Evolutionary conservation across 208 protist genomes (phyloP), one percentile per base, ranked within the genome.

Genomic region (Leishmania lainsoni): DNA sequence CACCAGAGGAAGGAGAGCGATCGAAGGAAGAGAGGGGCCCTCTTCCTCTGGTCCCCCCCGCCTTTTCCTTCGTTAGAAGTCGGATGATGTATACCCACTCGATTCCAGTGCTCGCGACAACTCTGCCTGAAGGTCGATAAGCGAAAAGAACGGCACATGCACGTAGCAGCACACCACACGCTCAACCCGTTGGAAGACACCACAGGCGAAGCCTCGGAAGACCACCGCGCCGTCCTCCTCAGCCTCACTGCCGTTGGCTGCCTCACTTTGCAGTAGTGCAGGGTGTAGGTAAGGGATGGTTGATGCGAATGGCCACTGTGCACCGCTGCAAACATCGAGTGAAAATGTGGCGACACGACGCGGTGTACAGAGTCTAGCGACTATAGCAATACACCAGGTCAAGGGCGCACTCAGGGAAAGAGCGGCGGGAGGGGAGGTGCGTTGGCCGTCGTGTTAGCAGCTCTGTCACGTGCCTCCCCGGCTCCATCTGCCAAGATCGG

Each of bases 261-360:
- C 73, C 26, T 75, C 54, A 59, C 73, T 56, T 52, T 75, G 49
- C 80, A 79, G 66, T 10, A 51, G 65, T 3, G 56, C 72, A 6
- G 70, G 1, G 20, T 71, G 20, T 52, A 74, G 35, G 74, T 39
- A 45, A 83, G 1, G 56, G 6, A 22, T 14, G 63, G n/a, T 75
- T 74, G 65, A 17, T 48, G 45, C 74, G 74, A 42, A 83, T 75
- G 6, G 80, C 80, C 0, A 73, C 61, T 29, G 71, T 74, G 52
- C 75, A 79, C 59, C 72, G 80, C 5, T 75, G 80, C n/a, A 79
- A 56, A 29, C 78, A 26, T 5, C 74, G 80, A 59, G 78, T 83
- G 10, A 79, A 73, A 4, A 66, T 70, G 32, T 26, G 45, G 16
- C 80, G 65, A 59, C 78, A 72, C 54, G 80, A 83, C 42, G 74